Evolutionary conservation across 2,329 filamentous ascomycete genomes (phyloP).

Genomic region (Ceratocystis ficicola): DNA sequence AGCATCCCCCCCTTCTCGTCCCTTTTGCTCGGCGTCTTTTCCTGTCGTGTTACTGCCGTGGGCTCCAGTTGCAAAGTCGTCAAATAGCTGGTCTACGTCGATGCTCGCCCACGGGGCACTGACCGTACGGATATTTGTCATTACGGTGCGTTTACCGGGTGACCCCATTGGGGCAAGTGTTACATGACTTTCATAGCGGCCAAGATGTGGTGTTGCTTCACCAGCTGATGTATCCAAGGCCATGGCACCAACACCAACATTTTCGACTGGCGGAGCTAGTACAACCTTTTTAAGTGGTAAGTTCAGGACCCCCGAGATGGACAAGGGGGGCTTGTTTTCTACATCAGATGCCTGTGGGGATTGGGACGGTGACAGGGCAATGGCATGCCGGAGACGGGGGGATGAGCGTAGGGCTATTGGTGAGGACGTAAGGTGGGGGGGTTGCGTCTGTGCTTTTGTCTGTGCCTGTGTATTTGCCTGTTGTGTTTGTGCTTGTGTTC

Average conservation of each 20-base stretch:
- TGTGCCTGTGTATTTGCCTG: slow-evolving; percentile 12
- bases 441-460: slow-evolving; percentile 17
- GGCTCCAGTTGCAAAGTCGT: slow-evolving; percentile 27
- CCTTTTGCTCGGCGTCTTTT: neutral
- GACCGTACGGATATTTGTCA: slow-evolving; percentile 36
- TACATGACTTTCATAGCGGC: too few species aligned
- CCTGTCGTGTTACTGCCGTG: neutral
- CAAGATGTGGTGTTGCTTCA: neutral
- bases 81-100: slow-evolving; percentile 63
- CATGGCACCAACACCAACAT: neutral
- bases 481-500: slow-evolving; percentile 18
- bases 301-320: slow-evolving; percentile 33
- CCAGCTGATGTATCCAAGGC: neutral
- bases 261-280: neutral
- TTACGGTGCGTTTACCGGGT: slow-evolving; percentile 21
- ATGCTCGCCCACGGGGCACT: slow-evolving; percentile 56
- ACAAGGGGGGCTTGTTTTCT: slow-evolving; percentile 66
- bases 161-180: neutral
- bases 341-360: slow-evolving; percentile 68
- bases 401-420: slow-evolving; percentile 32
- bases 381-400: slow-evolving; percentile 40
- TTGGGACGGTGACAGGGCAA: slow-evolving; percentile 46
- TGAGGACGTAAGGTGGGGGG: slow-evolving; percentile 31
- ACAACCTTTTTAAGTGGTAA: slow-evolving; percentile 17
- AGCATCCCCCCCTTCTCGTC: neutral